Evolutionary conservation across 2,329 filamentous ascomycete genomes (phyloP).

Genomic region (Fusarium sp.): DNA sequence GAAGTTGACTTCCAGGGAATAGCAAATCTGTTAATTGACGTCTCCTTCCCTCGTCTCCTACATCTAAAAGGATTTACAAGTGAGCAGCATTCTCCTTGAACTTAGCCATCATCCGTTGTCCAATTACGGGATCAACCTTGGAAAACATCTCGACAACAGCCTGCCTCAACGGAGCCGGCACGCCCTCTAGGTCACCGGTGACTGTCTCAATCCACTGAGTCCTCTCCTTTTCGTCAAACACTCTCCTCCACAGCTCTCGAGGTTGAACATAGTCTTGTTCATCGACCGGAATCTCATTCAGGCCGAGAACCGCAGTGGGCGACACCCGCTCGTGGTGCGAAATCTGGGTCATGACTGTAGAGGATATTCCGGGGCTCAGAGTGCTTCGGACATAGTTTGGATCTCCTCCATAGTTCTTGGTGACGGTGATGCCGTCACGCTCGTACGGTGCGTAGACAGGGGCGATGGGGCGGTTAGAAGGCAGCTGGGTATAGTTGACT

Average conservation of each 20-base stretch:
- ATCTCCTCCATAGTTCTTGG: neutral
- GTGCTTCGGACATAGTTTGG: neutral
- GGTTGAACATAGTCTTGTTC: neutral
- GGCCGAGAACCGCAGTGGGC: neutral
- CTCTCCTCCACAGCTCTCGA: neutral
- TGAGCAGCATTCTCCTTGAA: neutral
- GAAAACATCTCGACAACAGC: neutral
- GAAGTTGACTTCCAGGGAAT: neutral
- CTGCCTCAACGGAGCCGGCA: neutral
- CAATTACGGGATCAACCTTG: neutral
- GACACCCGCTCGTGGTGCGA: neutral
- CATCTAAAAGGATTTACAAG: neutral
- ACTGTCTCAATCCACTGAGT: neutral
- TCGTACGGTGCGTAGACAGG: neutral
- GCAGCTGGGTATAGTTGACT: constrained; percentile 63
- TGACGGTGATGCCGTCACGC: neutral
- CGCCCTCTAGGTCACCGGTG: neutral
- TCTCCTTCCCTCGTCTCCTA: neutral
- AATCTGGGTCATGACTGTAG: neutral
- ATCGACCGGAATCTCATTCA: neutral
- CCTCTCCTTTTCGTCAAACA: neutral
- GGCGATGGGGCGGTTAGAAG: constrained; percentile 38
- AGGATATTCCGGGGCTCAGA: neutral
- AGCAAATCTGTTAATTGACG: neutral
- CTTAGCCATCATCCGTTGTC: neutral